Base-by-base conservation (phyloP, 306 rosid genomes). In the Acacia acuminata region DNA sequence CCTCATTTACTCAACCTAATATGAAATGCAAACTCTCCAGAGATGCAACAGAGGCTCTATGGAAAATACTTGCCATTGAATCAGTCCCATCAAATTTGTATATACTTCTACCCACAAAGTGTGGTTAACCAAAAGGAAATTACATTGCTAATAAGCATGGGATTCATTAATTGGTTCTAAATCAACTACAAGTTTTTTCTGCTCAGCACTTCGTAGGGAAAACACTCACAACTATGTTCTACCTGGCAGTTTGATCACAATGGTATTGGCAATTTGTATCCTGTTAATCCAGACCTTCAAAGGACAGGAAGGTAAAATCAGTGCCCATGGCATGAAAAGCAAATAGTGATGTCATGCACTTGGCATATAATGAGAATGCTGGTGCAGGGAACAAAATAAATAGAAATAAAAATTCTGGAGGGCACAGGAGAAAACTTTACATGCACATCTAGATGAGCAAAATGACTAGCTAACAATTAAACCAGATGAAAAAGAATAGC, bases 211-310 rank as follows among this genome's bases (percentile, higher is more conserved):
- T 58, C 12, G 25, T 75, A 78, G 78, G 48, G 81, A 79, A 61
- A 82, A 82, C 85, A 82, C 83, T 85, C 85, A 12, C 85, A 20
- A 82, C 83, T 72, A 71, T 40, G 73, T 70, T 75, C 90, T 82
- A 87, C 88, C 83, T 79, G 90, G 83, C 79, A 77, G 60, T 82
- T 85, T 20, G 84, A 85, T 79, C 85, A 38, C 45, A 50, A 64
- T 44, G 77, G 79, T 82, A 36, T 36, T 47, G 81, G 55, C 82
- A 61, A 79, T 47, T 79, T 84, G 69, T 77, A 66, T 66, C 83
- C 89, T 38, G 90, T 71, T 47, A 84, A 76, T 79, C 79, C 84
- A 75, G 84, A 79, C 73, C 88, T 81, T 75, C 74, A 84, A 71
- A 45, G 48, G 56, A 24, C 22, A 17, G 45, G 47, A 72, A 48